Conservation (phyloP, 768 basidiomycete species). For the Hydnum rufescens region DNA sequence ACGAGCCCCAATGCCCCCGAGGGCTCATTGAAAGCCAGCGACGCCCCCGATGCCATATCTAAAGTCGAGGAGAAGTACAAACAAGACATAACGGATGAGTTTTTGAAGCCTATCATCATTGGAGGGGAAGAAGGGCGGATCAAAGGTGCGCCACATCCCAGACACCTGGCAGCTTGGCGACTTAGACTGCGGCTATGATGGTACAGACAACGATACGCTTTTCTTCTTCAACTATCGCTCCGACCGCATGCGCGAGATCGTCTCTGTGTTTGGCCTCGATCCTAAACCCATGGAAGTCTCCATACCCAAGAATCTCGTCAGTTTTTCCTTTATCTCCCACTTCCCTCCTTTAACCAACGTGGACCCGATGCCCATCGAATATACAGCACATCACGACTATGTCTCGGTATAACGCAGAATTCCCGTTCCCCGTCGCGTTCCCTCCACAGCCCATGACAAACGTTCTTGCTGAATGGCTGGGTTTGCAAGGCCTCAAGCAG, state of each 20-base stretch:
- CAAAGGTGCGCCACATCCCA: slow-evolving; percentile 33
- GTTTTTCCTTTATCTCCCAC: slow-evolving; percentile 14
- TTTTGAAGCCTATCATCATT: slow-evolving; percentile 84
- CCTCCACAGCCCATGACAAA: slow-evolving; percentile 90
- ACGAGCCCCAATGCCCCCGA: slow-evolving; percentile 27
- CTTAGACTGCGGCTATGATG: background rate
- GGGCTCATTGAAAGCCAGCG: slow-evolving; percentile 24
- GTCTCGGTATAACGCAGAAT: slow-evolving; percentile 83
- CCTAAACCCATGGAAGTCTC: slow-evolving; percentile 72
- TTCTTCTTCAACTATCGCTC: slow-evolving; percentile 98
- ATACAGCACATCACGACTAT: slow-evolving; percentile 71
- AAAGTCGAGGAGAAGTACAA: slow-evolving; percentile 56
- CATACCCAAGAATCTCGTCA: slow-evolving; percentile 59
- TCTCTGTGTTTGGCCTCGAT: slow-evolving; percentile 55
- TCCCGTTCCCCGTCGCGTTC: slow-evolving; percentile 78
- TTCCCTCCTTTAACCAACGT: background rate
- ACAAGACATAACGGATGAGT: slow-evolving; percentile 83
- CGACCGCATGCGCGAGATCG: slow-evolving; percentile 87
- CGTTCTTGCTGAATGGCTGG: slow-evolving; percentile 83
- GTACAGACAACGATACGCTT: slow-evolving; percentile 63
- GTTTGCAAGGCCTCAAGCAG: slow-evolving; percentile 60
- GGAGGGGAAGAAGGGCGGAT: slow-evolving; percentile 61
- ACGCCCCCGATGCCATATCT: slow-evolving; percentile 34
- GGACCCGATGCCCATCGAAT: background rate
- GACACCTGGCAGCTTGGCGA: background rate